Base-by-base conservation (phyloP, 495 filamentous ascomycete genomes). In the Pseudoneurospora amorphoporcata region DNA sequence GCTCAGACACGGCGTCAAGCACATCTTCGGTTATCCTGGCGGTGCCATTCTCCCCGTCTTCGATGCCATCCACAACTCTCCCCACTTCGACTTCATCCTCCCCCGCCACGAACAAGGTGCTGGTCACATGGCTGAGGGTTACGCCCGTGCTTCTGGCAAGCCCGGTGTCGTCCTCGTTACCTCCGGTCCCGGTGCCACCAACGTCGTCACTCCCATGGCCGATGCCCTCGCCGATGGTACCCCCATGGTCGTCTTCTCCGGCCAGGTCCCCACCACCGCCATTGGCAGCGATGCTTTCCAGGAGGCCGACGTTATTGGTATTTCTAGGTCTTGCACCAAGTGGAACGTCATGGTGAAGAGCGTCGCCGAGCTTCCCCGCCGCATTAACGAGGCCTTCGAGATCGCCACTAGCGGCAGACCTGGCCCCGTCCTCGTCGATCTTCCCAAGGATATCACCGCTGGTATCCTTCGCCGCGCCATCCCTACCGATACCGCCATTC, bases 341-440 rank as follows among this genome's bases (percentile, higher is more conserved):
- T 94, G 91, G 91, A 94, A 94, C 73, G 91, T 93, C 41, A 92
- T 94, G 91, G 88, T 92, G 68, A 92, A 92, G 86, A 89, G 88
- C 77, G 85, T 92, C 69, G 91, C 91, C 41, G 91, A 94, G 78
- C 81, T 94, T 58, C 91, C 91, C n/a, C 84, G 89, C 58, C 83
- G 91, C 61, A 94, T 94, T 76, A 93, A 93, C 76, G 91, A 94
- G 80, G 91, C 91, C n/a, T 94, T 94, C 78, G 91, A 94, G 81
- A 94, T 94, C 77, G 91, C 91, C 23, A 93, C 90, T 41, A 89
- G 88, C 71, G 91, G 91, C 39, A 83, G 91, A 38, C 91, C 91
- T 8, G 91, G 91, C 41, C 91, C 91, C n/a, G 91, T 94, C 3
- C 86, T 94, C 70, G 91, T 94, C 39, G 91, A 94, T 80, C 83